Percentiles rank a stretch among this genome's conserved stretches.
Evolutionary conservation across 106 monocot genomes (phyloP).

Genomic region (Dendrobium chrysotoxum): DNA sequence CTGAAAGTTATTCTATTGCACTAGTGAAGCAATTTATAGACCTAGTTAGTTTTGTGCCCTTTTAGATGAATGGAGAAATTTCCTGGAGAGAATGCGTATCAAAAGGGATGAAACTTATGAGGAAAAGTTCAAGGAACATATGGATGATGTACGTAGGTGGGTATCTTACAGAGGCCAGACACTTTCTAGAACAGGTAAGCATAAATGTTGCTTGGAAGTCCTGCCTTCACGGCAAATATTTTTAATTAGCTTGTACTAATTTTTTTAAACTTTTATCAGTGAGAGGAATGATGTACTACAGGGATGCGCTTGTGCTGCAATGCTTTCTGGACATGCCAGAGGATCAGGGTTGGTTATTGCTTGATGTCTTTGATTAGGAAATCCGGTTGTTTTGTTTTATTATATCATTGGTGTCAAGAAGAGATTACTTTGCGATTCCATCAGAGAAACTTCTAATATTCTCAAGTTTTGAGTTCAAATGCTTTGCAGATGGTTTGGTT

Average conservation of each 20-base stretch:
- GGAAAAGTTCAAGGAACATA: slow-evolving; percentile 21
- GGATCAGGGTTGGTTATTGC: slow-evolving; percentile 48
- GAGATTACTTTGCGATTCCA: background rate
- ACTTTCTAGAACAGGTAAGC: slow-evolving; percentile 71
- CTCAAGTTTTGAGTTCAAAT: slow-evolving; percentile 4
- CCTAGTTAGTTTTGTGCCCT: background rate
- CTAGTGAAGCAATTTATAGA: background rate
- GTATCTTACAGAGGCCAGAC: slow-evolving; percentile 91
- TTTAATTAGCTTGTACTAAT: background rate
- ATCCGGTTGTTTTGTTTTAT: background rate
- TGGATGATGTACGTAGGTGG: slow-evolving; percentile 57
- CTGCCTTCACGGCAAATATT: background rate
- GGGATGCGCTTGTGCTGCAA: slow-evolving; percentile 67
- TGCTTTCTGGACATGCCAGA: slow-evolving; percentile 61
- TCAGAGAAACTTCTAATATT: background rate
- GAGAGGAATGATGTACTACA: slow-evolving; percentile 99
- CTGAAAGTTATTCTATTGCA: background rate
- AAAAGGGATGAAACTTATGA: slow-evolving; percentile 27
- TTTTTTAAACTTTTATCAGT: slow-evolving; percentile 34
- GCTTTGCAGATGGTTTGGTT: slow-evolving; percentile 33
- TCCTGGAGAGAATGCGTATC: slow-evolving; percentile 38
- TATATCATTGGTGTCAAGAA: background rate
- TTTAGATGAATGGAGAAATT: slow-evolving; percentile 91
- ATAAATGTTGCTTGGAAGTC: background rate
- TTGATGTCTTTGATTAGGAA: slow-evolving; percentile 5